Base-by-base conservation (phyloP, 805 yeast species). In the Scheffersomyces amazonensis region DNA sequence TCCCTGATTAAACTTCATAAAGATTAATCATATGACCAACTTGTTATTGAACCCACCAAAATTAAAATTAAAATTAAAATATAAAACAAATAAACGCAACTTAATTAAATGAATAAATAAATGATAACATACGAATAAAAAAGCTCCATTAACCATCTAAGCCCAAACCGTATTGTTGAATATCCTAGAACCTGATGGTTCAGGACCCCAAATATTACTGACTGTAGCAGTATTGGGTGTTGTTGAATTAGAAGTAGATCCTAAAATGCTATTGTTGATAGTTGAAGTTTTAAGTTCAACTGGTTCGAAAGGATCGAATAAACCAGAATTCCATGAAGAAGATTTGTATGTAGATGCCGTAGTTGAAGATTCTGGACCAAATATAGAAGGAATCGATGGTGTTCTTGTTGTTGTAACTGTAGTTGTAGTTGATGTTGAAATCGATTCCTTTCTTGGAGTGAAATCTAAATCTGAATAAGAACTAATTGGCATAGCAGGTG, bases 111-210 rank as follows among this genome's bases (percentile, higher is more conserved):
- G n/a, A n/a, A n/a, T n/a, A 20, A 6, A 20, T 7, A 20, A 7
- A 20, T 20, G 22, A 20, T 7, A 20, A 20, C 6, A 7, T 7
- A 20, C 6, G 9, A 20, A 20, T 7, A 20, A 20, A 20, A 20
- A 7, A 20, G 9, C 6, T 7, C 22, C 22, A 20, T 6, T 6
- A 20, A 20, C 22, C 22, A 21, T 25, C 34, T 49, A 58, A 25
- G 64, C 65, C 65, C 66, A 60, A 13, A 60, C 66, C n/a, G 61
- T 52, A 16, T 61, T 54, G 34, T 51, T 59, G 15, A 42, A 44
- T 10, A 34, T 30, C 17, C 37, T 30, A 13, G 34, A 22, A 11
- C 31, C 27, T 10, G 21, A 16, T 18, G 28, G 13, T 11, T 18
- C 38, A 33, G 44, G 48, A 9, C 60, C 56, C 65, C 65, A 60